Evolutionary conservation across 2,329 filamentous ascomycete genomes (phyloP), one percentile per base, ranked within the genome.

Genomic region (Paraconiothyrium sp.): DNA sequence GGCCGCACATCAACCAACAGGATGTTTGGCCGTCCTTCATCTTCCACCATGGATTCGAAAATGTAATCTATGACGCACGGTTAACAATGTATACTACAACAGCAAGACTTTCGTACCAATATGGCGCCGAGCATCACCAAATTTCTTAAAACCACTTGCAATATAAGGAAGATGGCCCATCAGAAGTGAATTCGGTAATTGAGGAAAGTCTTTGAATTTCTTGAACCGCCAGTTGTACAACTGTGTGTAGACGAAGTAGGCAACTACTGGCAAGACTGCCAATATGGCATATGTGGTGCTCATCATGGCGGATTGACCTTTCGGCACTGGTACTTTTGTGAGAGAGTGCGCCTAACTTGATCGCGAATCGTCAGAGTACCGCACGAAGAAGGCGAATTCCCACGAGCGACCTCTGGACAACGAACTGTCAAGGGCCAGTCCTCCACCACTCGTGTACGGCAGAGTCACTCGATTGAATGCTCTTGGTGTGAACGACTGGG

Each of bases 1-100:
- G 77, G 77, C 7, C 77, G 70, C 14, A 76, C 67, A 52, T 79
- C 77, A 1, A 76, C 35, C 3, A 74, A 63, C 61, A 72, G 58
- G 27, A 75, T 65, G 10, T 73, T 65, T 2, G 74, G 75, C n/a
- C 59, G 59, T 9, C 72, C 73, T 16, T 71, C 60, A 1, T 67
- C 61, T 24, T 72, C 72, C 63, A 67, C 66, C 44, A 78, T 64
- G 24, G 69, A 65, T 20, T 74, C 65, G 9, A 78, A 65, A 14
- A 76, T 63, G 59, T 79, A 78, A 55, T 79, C 77, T 79, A 32
- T 10, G 2, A 16, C 10, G 10, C 14, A 7, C 46, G 1, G n/a
- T 61, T 37, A 62, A 52, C 34, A 32, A 16, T 48, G 10, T 46
- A 34, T 14, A 34, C 24, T n/a, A n/a, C 30, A 11, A 54, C 13